Evolutionary conservation across 2,329 filamentous ascomycete species (phyloP), one percentile per base, ranked within the genome.

Genomic region (Emmonsia crescens): DNA sequence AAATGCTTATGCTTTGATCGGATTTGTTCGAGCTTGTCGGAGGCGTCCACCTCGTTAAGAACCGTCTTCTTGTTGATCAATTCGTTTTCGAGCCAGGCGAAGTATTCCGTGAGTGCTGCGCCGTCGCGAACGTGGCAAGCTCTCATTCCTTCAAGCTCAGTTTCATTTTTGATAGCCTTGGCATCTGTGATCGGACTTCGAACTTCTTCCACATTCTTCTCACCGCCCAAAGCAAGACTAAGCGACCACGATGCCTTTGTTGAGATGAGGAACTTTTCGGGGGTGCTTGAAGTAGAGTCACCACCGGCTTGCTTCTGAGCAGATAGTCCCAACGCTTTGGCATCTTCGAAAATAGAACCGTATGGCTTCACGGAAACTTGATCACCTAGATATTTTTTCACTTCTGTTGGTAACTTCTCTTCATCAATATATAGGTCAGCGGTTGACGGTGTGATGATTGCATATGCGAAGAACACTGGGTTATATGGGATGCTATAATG

Each of bases 401-500:
- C 87, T 57, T 89, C 84, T 2, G 82, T 77, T 40, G 82, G 85
- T 33, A 97, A 76, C 74, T 96, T 96, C 16, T 83, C 82, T 14
- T 86, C 83, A 70, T 97, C 89, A 62, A 97, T 80, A 70, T 96
- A 99, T 5, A 99, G 81, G 1, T 86, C 91, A 29, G 88, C 89
- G 1, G 84, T 80, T 12, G 75, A 86, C 1, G 86, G 85, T 1
- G 94, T 97, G 65, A 99, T 79, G 49, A 94, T 83, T 52, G 93
- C 93, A 70, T 97, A 99, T 19, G 93, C 94, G 77, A 97, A 97
- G 80, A 99, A 97, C 57, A 99, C 94, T 0, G 94, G 94, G 72
- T 99, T 99, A 78, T 94, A 99, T 0, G 91, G 90, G 66, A 99
- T 97, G 72, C 82, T 84, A 67, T 46, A 31, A 33, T 19, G 60